Conservation (phyloP, 2,329 filamentous ascomycete species). For the Fragosphaeria purpurea region DNA sequence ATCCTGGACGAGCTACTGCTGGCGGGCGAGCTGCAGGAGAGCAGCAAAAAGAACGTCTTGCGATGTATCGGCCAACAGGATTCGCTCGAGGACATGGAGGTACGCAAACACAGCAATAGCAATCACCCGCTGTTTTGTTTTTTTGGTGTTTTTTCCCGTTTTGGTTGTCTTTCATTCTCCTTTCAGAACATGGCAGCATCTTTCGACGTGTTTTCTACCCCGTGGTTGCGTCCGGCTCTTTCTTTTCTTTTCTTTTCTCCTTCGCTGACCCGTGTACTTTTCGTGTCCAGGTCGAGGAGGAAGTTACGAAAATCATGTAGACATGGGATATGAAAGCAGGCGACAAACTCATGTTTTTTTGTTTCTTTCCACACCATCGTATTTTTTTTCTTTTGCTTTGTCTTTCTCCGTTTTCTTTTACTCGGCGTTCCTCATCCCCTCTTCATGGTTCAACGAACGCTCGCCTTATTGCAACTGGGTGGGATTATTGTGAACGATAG, state of each 20-base stretch:
- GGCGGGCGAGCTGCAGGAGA: slow-evolving; percentile 95
- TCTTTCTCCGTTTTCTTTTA: neutral
- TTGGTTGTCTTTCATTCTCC: neutral
- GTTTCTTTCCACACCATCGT: neutral
- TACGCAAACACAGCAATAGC: slow-evolving; percentile 25
- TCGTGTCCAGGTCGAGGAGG: slow-evolving; percentile 68
- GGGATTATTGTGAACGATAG: too few species aligned
- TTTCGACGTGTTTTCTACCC: neutral
- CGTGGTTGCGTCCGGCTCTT: neutral
- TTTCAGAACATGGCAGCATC: neutral
- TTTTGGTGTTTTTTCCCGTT: slow-evolving; percentile 1
- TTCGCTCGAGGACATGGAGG: slow-evolving; percentile 98
- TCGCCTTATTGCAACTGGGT: too few species aligned
- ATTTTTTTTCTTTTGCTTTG: neutral
- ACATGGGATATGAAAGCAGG: slow-evolving; percentile 5
- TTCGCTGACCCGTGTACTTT: slow-evolving; percentile 40
- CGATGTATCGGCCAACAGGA: slow-evolving; percentile 95
- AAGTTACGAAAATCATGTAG: slow-evolving; percentile 85
- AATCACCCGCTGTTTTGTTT: neutral
- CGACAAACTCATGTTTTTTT: neutral
- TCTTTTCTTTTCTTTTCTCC: neutral
- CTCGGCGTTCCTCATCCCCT: neutral
- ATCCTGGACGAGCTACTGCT: slow-evolving; percentile 94
- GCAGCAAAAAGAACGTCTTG: slow-evolving; percentile 97
- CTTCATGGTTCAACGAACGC: too few species aligned